These are phyloP conservation scores for Luzula sylvatica DNA, from an alignment of 176 grass and related monocot genomes.

Conservation along the genomic window DNA sequence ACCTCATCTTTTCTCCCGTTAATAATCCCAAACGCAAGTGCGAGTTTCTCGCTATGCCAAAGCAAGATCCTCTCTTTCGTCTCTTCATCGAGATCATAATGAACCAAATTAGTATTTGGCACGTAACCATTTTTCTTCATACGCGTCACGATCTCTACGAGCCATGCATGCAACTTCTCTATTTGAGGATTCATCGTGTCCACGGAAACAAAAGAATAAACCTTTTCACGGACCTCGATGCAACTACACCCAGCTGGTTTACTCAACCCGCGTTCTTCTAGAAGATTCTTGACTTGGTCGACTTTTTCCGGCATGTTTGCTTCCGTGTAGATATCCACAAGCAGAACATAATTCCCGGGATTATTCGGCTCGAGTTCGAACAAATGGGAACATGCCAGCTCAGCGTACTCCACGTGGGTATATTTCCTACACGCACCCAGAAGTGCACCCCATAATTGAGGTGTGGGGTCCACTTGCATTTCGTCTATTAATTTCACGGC, in stretches of 20 bases:
- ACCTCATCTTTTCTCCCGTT: slow-evolving; percentile 19
- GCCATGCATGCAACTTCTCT: slow-evolving; percentile 27
- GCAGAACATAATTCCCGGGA: slow-evolving; percentile 85
- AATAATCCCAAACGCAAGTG: slow-evolving; percentile 33
- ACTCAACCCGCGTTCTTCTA: slow-evolving; percentile 44
- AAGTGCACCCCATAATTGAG: slow-evolving; percentile 39
- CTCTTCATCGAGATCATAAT: slow-evolving; percentile 26
- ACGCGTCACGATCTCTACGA: slow-evolving; percentile 26
- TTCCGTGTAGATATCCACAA: slow-evolving; percentile 71
- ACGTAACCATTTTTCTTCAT: slow-evolving; percentile 21
- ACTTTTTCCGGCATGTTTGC: slow-evolving; percentile 55
- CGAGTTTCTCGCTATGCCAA: slow-evolving; percentile 31
- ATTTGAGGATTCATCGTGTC: slow-evolving; percentile 55
- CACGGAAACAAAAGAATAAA: slow-evolving; percentile 48
- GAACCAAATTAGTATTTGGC: slow-evolving; percentile 23
- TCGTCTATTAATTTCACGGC: slow-evolving; percentile 23
- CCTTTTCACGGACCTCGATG: slow-evolving; percentile 76
- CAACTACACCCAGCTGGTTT: slow-evolving; percentile 82
- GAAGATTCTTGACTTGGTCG: slow-evolving; percentile 47
- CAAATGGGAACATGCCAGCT: slow-evolving; percentile 66
- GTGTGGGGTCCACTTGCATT: slow-evolving; percentile 26
- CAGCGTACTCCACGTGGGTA: slow-evolving; percentile 54
- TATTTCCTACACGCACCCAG: slow-evolving; percentile 79
- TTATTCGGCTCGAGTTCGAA: slow-evolving; percentile 80
- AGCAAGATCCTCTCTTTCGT: slow-evolving; percentile 31